Percentiles rank a stretch among this genome's conserved stretches.
Conservation (phyloP, 371 early-diverging fungal genomes). For the Circinella umbellata region DNA sequence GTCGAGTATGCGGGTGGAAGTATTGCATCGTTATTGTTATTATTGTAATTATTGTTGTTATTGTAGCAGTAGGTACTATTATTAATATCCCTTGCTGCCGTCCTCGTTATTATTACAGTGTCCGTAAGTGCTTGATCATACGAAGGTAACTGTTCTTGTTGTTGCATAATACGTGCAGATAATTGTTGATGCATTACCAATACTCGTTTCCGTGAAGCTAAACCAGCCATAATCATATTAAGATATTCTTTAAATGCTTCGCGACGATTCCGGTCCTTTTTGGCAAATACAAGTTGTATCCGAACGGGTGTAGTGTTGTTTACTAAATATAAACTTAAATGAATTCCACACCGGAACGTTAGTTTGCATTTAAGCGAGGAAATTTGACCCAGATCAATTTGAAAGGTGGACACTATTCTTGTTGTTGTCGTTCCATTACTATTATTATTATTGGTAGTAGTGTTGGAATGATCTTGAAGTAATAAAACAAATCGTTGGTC, state of each 20-base stretch:
- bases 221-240: constrained; percentile 17
- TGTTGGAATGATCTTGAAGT: constrained; percentile 9
- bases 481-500: constrained; percentile 17
- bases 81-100: too few relatives aligned
- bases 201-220: constrained; percentile 5
- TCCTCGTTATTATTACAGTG: neutral
- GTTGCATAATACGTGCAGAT: neutral
- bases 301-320: neutral
- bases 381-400: constrained; percentile 14
- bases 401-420: constrained; percentile 8
- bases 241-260: constrained; percentile 21
- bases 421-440: neutral
- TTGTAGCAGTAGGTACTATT: too few relatives aligned
- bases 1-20: too few relatives aligned
- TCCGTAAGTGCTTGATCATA: constrained; percentile 4
- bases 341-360: neutral
- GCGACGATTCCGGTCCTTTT: constrained; percentile 6
- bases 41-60: too few relatives aligned
- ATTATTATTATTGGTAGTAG: neutral
- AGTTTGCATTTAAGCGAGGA: constrained; percentile 17
- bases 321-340: neutral
- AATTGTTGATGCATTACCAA: neutral
- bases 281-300: constrained; percentile 15
- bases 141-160: neutral
- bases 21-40: neutral